Evolutionary conservation across 2,329 filamentous ascomycete species (phyloP), one percentile per base, ranked within the genome.

Genomic region (Cladophialophora chaetospira): DNA sequence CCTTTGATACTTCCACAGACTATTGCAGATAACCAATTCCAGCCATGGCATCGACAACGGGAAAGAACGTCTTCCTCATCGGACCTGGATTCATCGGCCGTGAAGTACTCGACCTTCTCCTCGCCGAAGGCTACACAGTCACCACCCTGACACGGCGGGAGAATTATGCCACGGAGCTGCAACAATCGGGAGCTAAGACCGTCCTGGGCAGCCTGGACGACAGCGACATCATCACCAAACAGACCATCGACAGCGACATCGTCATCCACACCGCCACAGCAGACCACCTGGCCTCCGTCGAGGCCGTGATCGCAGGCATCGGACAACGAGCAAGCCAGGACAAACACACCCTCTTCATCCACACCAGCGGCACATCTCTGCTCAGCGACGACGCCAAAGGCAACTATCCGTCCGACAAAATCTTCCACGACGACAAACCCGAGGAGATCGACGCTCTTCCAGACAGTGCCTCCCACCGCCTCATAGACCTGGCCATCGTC

Each of bases 191-290:
- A 2, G 70, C 69, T 6, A 67, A 70, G n/a, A 60, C 69, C 8
- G 69, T 79, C 10, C 60, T 72, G 33, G 76, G 75, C n/a, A 70
- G 71, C 35, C 63, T 79, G 4, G 67, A 76, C 45, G 74, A 79
- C 58, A 69, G 68, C 11, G 63, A 68, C 1, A 60, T 74, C 13
- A 76, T 79, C 63, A 67, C 68, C 4, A 66, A 74, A 31, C 68
- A 76, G 15, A 66, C 71, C 1, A 46, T 67, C 2, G 57, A 70
- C 19, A 69, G 70, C 58, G 77, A 81, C 48, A 73, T 79, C 6
- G 67, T 76, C 33, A 68, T 81, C 52, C 77, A 81, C 65, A 79
- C 75, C 5, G 79, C 79, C 10, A 78, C 76, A 3, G 76, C 77
- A 3, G 78, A 81, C 66, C 72, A 81, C 55, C 65, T 77, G 15